Evolutionary conservation across 2,329 filamentous ascomycete genomes (phyloP), one percentile per base, ranked within the genome.

Genomic region (Colletotrichum melonis): DNA sequence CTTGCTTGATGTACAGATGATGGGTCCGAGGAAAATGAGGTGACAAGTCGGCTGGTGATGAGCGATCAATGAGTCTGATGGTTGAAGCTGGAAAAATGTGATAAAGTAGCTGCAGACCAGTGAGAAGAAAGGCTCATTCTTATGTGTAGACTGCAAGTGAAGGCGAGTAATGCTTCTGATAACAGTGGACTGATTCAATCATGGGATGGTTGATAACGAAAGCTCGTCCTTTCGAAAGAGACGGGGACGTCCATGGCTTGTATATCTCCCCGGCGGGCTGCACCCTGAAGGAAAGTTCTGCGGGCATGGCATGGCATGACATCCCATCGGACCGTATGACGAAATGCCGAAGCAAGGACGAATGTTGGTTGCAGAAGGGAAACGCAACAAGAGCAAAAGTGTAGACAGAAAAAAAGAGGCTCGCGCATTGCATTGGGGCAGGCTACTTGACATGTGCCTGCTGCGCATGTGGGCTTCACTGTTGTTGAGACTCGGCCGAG

Each of bases 391-490:
- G 14, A 70, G 42, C 3, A n/a, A 22, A 22, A 49, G 42, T n/a
- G 42, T n/a, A 49, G 4, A 49, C 7, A 9, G n/a, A 4, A 22
- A 22, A 49, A 49, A 11, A 49, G 8, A 49, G 42, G 32, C 66
- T 60, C 46, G n/a, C 38, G 24, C 42, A 49, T 14, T 56, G 70
- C 66, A 65, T 56, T 35, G 26, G 38, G 38, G 42, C 49, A 42
- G 32, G 35, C 56, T 14, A 66, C 55, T 62, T 26, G 35, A 52
- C 71, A 71, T 73, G 60, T 73, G 71, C 56, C 19, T 19, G 38
- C 38, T 19, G 8, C 46, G 60, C 60, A 54, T 63, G 5, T 22
- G 14, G 5, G 16, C 63, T 2, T 46, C 22, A 35, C 58, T 32
- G 26, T 69, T n/a, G n/a, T 16, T 5, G 4, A 9, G 28, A n/a